Base-by-base conservation (phyloP, 1,139 yeast species). In the Arxiozyma bovina region DNA sequence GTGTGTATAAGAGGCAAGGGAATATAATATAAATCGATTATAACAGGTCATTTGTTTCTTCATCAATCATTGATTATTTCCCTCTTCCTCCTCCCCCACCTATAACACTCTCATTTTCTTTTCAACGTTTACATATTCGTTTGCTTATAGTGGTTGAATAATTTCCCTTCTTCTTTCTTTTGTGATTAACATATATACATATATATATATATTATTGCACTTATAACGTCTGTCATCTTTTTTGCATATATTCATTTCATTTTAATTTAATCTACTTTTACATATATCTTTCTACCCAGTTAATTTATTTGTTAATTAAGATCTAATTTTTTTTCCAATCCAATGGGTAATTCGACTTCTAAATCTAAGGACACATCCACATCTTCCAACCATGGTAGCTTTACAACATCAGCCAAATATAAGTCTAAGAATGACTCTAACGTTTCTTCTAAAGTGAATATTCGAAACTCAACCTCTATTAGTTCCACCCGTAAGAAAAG, bases 331-430 rank as follows among this genome's bases (percentile, higher is more conserved):
- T 34, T 27, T 27, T 27, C 8, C n/a, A 15, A 9, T 34, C 40
- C 8, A 17, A 61, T 67, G 71, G 71, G 71, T 58, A 67, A 67
- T 56, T 60, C 71, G 22, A 58, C 61, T 55, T 67, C 71, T 9
- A 66, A 66, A 57, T 54, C 61, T 17, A 66, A 66, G 56, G 54
- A 61, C 12, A 58, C 61, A 25, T 38, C 48, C 5, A 23, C 50
- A 4, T 48, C 50, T 4, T 40, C 50, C 42, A 34, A 15, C 23
- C 40, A 34, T 15, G 40, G 40, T 25, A 48, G 40, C 3, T 45
- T 48, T 22, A 27, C 55, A 3, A 30, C 23, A 18, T 45, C 47
- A 46, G 30, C 50, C 1, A 48, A 44, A 18, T 38, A 42, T 50
- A 45, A 21, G 21, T 23, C 52, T 50, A 43, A 34, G 23, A 22